Evolutionary conservation across 495 filamentous ascomycete species (phyloP), one percentile per base, ranked within the genome.

Genomic region (Penicillium arizonense): DNA sequence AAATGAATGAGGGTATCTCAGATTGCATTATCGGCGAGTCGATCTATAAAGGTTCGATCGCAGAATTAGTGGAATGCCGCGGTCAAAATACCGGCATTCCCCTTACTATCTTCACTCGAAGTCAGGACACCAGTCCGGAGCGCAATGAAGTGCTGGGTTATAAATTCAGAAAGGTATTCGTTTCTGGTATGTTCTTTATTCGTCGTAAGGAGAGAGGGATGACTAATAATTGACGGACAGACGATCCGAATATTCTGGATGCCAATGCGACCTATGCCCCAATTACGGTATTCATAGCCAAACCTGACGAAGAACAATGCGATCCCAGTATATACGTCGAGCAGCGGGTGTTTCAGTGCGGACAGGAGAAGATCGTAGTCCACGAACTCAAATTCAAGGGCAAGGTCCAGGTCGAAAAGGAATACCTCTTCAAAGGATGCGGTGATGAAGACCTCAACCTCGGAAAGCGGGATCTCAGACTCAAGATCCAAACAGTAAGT

Each of bases 401-500:
- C 14, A 34, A 23, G n/a, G 30, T 54, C 45, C 56, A 50, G 23
- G 37, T 50, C 6, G 56, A 41, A 14, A 14, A 38, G 4, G 56
- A 58, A 30, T 58, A 58, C 40, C 38, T 58, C 28, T 58, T 58
- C 26, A 18, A 32, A n/a, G 56, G 44, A 34, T 58, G 56, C 34
- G 56, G 56, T 8, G 56, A 58, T 30, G 56, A 54, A 37, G 44
- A 58, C 35, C 9, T 7, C 1, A 23, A 21, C 4, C 28, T 50
- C 12, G 56, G 56, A 23, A 58, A 58, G 44, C 44, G 56, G 9
- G 56, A 58, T 26, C 45, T 58, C 9, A 37, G 30, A 18, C 14
- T 58, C 20, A 44, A 35, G 6, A 44, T 58, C 18, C 38, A 40
- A 28, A 49, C 56, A 10, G 56, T 58, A 43, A 38, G 42, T 50